A percentile compares a stretch with the other conserved stretches of the same genome.
These are phyloP conservation scores for Salix udensis DNA, from an alignment of 345 rosid species.

Conservation along the genomic window DNA sequence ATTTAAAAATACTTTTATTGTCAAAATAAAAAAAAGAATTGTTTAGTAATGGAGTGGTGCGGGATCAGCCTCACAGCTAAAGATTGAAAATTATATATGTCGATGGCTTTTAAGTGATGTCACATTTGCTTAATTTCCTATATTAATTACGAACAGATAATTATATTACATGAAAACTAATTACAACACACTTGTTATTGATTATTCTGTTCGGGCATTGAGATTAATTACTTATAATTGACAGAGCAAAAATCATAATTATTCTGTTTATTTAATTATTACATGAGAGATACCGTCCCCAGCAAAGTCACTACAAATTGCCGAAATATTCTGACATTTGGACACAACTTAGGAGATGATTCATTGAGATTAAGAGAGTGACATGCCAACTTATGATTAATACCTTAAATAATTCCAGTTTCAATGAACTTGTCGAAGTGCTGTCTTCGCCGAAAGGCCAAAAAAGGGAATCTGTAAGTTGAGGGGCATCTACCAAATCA, in stretches of 20 bases:
- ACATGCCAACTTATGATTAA: constrained; percentile 14
- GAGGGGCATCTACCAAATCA: constrained; percentile 3
- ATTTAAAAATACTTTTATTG: too few relatives aligned
- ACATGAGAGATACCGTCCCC: neutral
- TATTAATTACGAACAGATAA: neutral
- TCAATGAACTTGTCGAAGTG: constrained; percentile 2
- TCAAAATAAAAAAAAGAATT: too few relatives aligned
- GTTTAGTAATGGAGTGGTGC: too few relatives aligned
- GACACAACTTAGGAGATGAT: neutral
- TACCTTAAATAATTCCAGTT: neutral
- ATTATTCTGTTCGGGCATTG: neutral
- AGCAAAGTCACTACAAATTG: neutral
- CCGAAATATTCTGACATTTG: neutral
- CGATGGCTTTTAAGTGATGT: constrained; percentile 5
- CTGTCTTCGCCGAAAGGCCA: constrained; percentile 2
- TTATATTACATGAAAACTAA: neutral
- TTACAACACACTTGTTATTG: neutral
- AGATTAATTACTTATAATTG: neutral
- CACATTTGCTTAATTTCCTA: neutral
- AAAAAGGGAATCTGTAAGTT: neutral
- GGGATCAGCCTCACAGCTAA: too few relatives aligned
- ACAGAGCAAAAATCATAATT: neutral
- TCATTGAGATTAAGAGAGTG: constrained; percentile 5
- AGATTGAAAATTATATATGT: neutral
- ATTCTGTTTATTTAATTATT: neutral